Base-by-base conservation (phyloP, 2,329 filamentous ascomycete genomes). In the Dissoconium aciculare region DNA sequence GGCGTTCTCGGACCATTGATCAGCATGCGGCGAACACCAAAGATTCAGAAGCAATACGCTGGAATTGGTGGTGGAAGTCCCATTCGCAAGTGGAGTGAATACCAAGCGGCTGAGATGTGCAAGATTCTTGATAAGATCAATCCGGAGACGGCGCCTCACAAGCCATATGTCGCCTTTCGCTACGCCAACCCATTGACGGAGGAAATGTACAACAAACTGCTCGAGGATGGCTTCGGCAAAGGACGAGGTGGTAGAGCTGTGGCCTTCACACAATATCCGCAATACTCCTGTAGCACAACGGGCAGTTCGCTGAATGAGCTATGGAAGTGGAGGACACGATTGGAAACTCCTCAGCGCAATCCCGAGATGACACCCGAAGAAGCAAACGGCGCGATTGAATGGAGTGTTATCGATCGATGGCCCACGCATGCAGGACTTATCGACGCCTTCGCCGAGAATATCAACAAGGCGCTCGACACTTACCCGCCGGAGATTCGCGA, bases 341-440 rank as follows among this genome's bases (percentile, higher is more conserved):
- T 98, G 31, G 85, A 95, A 56, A 44, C 45, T 5, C 50, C 50
- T 2, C 40, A 36, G 11, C 40, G 42, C 16, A 50, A 45, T 30
- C 17, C 37, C 10, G 41, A 45, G 15, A 19, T 39, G 13, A 82
- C 81, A 23, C 54, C 51, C 5, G 62, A 68, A 15, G 55, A 60
- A 26, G 56, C 62, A 0, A 62, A 71, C 21, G 85, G 85, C 9
- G 64, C 74, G 2, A 93, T 98, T 41, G 69, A 77, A 35, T 98
- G 89, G 89, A 94, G 83, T 55, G 87, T 95, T 31, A 98, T 98
- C 55, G 89, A 98, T 57, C 73, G 89, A 37, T 98, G 89, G 89
- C 89, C 87, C 4, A 76, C 74, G n/a, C 87, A 98, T 53, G 65
- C 74, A 2, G 89, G 89, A 2, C 63, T 98, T 21, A 77, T 95